These are phyloP conservation scores for Candida glaebosa DNA, from an alignment of 805 yeast genomes.

Conservation along the genomic window DNA sequence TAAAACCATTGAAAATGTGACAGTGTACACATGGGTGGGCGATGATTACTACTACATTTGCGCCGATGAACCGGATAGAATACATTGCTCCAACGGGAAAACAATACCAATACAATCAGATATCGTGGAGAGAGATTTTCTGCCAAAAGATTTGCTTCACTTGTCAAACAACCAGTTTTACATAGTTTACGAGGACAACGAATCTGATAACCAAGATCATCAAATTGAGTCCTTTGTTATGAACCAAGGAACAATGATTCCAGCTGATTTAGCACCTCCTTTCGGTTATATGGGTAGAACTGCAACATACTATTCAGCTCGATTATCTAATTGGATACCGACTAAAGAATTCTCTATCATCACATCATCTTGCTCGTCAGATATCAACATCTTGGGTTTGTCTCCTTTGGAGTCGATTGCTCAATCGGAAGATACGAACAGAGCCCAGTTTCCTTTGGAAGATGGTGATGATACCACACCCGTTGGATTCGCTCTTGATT, in stretches of 20 bases:
- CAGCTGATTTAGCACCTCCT: constrained; percentile 48
- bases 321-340: constrained; percentile 40
- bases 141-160: constrained; percentile 4
- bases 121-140: constrained; percentile 3
- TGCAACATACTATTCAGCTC: constrained; percentile 42
- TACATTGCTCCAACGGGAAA: background rate
- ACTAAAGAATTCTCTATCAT: constrained; percentile 33
- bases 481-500: constrained; percentile 65
- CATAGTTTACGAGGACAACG: constrained; percentile 11
- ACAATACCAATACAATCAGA: background rate
- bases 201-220: constrained; percentile 26
- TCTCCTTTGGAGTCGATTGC: constrained; percentile 22
- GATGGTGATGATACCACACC: constrained; percentile 69
- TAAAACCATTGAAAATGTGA: constrained; percentile 6
- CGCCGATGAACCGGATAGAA: background rate
- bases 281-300: constrained; percentile 48
- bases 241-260: constrained; percentile 2
- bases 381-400: constrained; percentile 21
- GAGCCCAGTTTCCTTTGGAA: constrained; percentile 72
- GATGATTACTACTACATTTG: constrained; percentile 1
- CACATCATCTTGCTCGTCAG: constrained; percentile 65
- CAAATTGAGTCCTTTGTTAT: constrained; percentile 23
- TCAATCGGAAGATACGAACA: constrained; percentile 63
- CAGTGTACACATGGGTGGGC: constrained; percentile 2
- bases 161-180: constrained; percentile 9